Evolutionary conservation across 2,329 filamentous ascomycete genomes (phyloP).

Genomic region (Aspergillus floridensis): DNA sequence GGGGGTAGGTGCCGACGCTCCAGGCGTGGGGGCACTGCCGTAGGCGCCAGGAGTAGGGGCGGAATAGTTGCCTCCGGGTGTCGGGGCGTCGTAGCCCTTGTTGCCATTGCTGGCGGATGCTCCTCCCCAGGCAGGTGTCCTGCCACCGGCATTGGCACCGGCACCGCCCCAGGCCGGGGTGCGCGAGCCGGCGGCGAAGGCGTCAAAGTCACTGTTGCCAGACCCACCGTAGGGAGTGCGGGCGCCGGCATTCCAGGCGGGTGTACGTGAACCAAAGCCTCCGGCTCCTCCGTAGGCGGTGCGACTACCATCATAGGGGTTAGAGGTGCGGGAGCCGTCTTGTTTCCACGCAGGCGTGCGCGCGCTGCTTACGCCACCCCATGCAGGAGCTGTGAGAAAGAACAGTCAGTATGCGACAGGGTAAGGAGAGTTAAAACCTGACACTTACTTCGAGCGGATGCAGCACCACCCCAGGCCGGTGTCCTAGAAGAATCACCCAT

Average conservation of each 20-base stretch:
- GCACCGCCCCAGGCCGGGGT: conserved; percentile 69
- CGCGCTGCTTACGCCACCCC: conserved; percentile 44
- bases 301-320: conserved; percentile 67
- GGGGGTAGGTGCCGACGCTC: conserved; percentile 58
- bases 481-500: conserved; percentile 63
- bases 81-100: conserved; percentile 68
- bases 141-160: conserved; percentile 49
- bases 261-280: conserved; percentile 59
- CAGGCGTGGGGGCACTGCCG: conserved; percentile 63
- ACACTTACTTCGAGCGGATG: conserved; percentile 59
- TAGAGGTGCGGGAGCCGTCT: conserved; percentile 53
- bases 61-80: conserved; percentile 64
- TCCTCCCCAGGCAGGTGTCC: conserved; percentile 47
- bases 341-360: conserved; percentile 57
- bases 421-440: neutral
- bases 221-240: conserved; percentile 69
- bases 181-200: conserved; percentile 68
- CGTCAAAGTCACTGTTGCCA: conserved; percentile 64
- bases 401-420: conserved; percentile 21
- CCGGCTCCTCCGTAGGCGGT: conserved; percentile 71
- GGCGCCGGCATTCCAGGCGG: conserved; percentile 74
- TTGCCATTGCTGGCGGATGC: conserved; percentile 26
- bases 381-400: conserved; percentile 37
- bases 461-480: conserved; percentile 68
- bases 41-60: conserved; percentile 64